These are phyloP conservation scores for Fusarium sp. DNA, from an alignment of 2,329 filamentous ascomycete genomes.

Conservation along the genomic window DNA sequence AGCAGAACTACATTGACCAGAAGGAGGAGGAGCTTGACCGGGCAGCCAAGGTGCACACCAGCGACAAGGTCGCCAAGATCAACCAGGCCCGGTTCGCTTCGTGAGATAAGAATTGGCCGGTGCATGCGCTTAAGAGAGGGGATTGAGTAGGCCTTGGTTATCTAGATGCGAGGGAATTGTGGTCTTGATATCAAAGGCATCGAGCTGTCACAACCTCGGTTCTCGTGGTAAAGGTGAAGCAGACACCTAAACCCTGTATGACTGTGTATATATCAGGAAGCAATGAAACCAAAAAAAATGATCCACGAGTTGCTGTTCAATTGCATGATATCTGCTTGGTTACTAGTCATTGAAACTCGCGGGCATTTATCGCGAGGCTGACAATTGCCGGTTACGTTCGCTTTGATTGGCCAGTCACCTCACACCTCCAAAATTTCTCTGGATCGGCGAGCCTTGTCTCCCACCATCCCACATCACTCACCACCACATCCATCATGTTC, in stretches of 20 bases:
- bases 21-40: conserved; percentile 52
- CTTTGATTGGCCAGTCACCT: conserved; percentile 43
- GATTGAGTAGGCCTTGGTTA: conserved; percentile 22
- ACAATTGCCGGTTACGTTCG: conserved; percentile 30
- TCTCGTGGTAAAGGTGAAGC: conserved; percentile 27
- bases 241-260: conserved; percentile 43
- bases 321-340: not conserved
- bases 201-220: conserved; percentile 33
- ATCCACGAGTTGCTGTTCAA: conserved; percentile 11
- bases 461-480: conserved; percentile 41
- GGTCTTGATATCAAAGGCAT: conserved; percentile 33
- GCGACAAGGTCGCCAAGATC: conserved; percentile 52
- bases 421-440: conserved; percentile 45
- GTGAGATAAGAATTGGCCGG: conserved; percentile 28
- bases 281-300: conserved; percentile 41
- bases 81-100: conserved; percentile 48
- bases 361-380: conserved; percentile 42
- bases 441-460: conserved; percentile 37
- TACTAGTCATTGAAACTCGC: not conserved
- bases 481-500: conserved; percentile 49
- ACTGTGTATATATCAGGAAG: conserved; percentile 49
- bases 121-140: conserved; percentile 9
- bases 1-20: conserved; percentile 76
- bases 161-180: conserved; percentile 36
- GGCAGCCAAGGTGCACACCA: conserved; percentile 51